Evolutionary conservation across 179 eudicot species (phyloP).

Genomic region (Carnegiea gigantea): DNA sequence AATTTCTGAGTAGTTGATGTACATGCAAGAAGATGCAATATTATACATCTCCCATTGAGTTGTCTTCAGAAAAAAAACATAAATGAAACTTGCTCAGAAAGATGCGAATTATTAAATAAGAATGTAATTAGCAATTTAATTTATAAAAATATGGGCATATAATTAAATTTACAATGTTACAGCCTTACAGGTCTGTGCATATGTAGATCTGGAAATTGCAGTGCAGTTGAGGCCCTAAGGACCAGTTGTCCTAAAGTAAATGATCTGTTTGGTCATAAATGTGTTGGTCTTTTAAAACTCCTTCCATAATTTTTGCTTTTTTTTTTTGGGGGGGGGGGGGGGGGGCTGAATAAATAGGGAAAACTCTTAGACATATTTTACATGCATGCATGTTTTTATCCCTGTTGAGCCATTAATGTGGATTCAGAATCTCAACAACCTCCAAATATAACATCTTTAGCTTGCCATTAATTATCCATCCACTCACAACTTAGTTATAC

Average conservation of each 20-base stretch:
- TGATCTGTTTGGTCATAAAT: constrained; percentile 20
- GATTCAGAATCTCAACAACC: constrained; percentile 6
- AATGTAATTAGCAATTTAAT: background rate
- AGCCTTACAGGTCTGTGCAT: constrained; percentile 4
- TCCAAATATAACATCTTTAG: background rate
- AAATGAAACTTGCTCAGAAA: background rate
- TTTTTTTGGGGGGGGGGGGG: too few species aligned
- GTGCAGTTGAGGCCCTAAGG: background rate
- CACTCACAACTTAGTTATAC: too few species aligned
- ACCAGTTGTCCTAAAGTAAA: background rate
- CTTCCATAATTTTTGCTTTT: too few species aligned
- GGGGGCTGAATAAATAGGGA: too few species aligned
- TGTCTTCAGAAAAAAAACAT: background rate
- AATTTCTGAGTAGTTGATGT: background rate
- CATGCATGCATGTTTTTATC: background rate
- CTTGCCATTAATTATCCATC: background rate
- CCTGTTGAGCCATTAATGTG: background rate
- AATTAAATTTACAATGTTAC: constrained; percentile 1
- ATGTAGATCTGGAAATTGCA: constrained; percentile 7
- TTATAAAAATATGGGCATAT: background rate
- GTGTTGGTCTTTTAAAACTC: background rate
- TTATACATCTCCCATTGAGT: background rate
- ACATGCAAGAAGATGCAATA: background rate
- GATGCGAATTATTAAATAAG: background rate
- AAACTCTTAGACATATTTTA: background rate